phyloP scores from a whole-genome alignment of 225 moss, liverwort and hornwort species.

The Pseudoscleropodium purum region DNA sequence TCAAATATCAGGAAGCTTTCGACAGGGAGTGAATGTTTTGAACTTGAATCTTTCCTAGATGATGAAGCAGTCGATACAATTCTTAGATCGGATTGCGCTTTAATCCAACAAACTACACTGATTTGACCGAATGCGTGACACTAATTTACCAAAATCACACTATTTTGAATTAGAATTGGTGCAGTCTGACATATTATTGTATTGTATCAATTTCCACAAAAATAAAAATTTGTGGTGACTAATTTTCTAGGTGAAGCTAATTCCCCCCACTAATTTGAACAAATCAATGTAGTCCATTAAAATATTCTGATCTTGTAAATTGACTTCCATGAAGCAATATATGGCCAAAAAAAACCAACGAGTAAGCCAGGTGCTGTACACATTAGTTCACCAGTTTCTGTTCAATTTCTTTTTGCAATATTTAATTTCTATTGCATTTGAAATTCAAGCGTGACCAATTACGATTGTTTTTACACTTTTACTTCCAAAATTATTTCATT shows the following conservation, averaged over 20 bases:
- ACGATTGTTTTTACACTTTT: background rate
- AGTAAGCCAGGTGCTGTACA: background rate
- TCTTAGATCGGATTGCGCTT: background rate
- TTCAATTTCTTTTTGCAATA: background rate
- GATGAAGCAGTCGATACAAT: background rate
- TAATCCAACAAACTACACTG: background rate
- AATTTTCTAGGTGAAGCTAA: background rate
- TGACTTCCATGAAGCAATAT: too few relatives aligned
- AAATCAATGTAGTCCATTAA: too few relatives aligned
- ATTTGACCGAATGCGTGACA: background rate
- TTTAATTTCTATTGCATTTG: background rate
- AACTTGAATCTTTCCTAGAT: background rate
- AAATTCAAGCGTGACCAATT: background rate
- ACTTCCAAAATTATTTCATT: background rate
- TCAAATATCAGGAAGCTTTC: background rate
- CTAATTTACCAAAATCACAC: background rate
- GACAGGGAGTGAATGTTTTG: background rate
- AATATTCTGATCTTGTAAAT: background rate
- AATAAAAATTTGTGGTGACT: background rate
- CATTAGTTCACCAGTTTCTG: background rate
- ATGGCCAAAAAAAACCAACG: background rate
- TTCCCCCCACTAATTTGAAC: background rate
- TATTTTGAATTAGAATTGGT: background rate
- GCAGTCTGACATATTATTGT: background rate
- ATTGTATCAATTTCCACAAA: background rate